These are phyloP conservation scores for Populus hybrid DNA, from an alignment of 441 rosid genomes.

Conservation along the genomic window DNA sequence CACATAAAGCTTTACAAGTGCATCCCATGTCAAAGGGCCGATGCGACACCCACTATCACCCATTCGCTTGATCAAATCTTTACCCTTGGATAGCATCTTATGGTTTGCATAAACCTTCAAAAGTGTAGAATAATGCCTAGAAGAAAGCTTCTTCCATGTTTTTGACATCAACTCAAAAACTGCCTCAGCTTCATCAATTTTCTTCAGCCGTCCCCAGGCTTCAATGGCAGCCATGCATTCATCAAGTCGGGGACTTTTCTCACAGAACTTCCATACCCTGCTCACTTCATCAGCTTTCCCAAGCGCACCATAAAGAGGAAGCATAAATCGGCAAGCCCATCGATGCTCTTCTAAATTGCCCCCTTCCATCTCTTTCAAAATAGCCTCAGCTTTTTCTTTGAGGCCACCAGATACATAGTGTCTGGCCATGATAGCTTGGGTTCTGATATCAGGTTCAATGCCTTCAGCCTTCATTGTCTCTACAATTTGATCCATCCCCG, in stretches of 20 bases:
- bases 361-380: constrained; percentile 78
- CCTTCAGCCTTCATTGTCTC: constrained; percentile 87
- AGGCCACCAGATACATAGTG: constrained; percentile 60
- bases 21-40: constrained; percentile 76
- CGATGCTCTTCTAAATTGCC: constrained; percentile 53
- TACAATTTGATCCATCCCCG: constrained; percentile 80
- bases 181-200: constrained; percentile 64
- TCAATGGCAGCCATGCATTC: constrained; percentile 67
- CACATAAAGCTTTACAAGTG: constrained; percentile 69
- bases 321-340: constrained; percentile 41
- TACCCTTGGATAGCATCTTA: constrained; percentile 73
- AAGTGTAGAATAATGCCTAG: constrained; percentile 46
- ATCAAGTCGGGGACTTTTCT: constrained; percentile 40
- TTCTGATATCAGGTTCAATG: constrained; percentile 45
- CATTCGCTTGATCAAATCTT: constrained; percentile 66
- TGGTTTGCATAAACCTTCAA: constrained; percentile 65
- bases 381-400: constrained; percentile 54
- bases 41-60: constrained; percentile 61
- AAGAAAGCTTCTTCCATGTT: constrained; percentile 40
- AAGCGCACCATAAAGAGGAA: constrained; percentile 66
- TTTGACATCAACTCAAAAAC: constrained; percentile 43
- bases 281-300: constrained; percentile 71
- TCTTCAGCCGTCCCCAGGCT: constrained; percentile 76
- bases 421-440: constrained; percentile 49
- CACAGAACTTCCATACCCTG: constrained; percentile 74